Percentiles rank a stretch among this genome's conserved stretches.
Conservation (phyloP, 306 rosid genomes). For the Lathyrus sativus region DNA sequence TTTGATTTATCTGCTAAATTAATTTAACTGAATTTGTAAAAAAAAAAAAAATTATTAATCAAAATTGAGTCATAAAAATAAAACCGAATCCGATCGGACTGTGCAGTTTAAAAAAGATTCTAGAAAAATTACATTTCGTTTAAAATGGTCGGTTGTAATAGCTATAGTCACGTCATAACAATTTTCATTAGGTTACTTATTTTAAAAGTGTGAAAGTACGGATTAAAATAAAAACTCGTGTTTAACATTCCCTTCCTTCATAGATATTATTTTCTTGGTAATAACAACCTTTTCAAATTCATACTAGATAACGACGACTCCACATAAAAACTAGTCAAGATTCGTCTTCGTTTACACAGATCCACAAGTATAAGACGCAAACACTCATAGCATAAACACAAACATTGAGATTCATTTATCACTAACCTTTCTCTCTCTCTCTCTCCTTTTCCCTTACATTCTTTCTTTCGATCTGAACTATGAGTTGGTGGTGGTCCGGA, state of each 20-base stretch:
- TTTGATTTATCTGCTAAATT: too few species aligned
- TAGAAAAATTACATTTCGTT: too few species aligned
- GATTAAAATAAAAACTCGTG: neutral
- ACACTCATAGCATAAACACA: neutral
- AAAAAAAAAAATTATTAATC: too few species aligned
- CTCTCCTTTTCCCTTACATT: neutral
- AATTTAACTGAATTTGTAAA: too few species aligned
- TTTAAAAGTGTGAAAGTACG: too few species aligned
- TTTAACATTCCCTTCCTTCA: neutral
- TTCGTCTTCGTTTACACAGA: neutral
- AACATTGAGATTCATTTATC: neutral
- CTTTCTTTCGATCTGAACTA: neutral
- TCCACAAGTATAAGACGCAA: neutral
- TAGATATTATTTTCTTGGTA: neutral
- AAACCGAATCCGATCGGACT: too few species aligned
- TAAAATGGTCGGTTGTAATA: too few species aligned
- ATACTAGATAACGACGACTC: neutral
- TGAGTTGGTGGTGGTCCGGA: constrained; percentile 55
- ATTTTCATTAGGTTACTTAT: too few species aligned
- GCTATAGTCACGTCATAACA: too few species aligned
- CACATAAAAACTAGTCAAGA: neutral
- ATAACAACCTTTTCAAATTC: neutral
- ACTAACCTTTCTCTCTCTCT: neutral
- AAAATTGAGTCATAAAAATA: too few species aligned
- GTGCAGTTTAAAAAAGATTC: too few species aligned